Evolutionary conservation across 495 filamentous ascomycete species (phyloP), one percentile per base, ranked within the genome.

Genomic region (Penicillium coffeae): DNA sequence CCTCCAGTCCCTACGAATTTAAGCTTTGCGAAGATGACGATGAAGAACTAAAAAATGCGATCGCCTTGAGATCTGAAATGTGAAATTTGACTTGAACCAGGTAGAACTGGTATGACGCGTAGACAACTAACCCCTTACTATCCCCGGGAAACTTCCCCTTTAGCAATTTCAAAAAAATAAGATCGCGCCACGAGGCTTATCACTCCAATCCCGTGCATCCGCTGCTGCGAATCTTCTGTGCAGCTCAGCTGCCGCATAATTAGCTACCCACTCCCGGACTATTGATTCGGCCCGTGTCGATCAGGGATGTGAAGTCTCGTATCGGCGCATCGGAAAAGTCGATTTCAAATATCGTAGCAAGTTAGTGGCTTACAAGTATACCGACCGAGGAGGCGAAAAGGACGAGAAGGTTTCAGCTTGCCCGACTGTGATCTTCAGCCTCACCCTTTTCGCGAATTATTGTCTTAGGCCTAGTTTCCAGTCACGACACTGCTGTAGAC

Each of bases 71-170:
- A n/a, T n/a, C n/a, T n/a, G n/a, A n/a, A n/a, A n/a, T n/a, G n/a
- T n/a, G n/a, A n/a, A n/a, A n/a, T n/a, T n/a, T n/a, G n/a, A n/a
- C n/a, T n/a, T n/a, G n/a, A n/a, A n/a, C n/a, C n/a, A n/a, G n/a
- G n/a, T n/a, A n/a, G n/a, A n/a, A n/a, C n/a, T 14, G 27, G 27
- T 34, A 45, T 45, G 41, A 51, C 48, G 41, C 42, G 41, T 51
- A 45, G 9, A 33, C n/a, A 5, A 4, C 13, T 12, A 20, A 21
- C 25, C 48, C 48, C 48, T 51, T 45, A 42, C 34, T 25, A 51
- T 22, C 20, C 19, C 41, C 35, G 41, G 41, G 15, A 9, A 7
- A 43, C 41, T 18, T 43, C 33, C 41, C 41, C 19, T 32, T 16
- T 33, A n/a, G n/a, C n/a, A n/a, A n/a, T n/a, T 32, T 43, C 1